These are phyloP conservation scores for Euclidium syriacum DNA, from an alignment of 345 rosid species.

Conservation along the genomic window DNA sequence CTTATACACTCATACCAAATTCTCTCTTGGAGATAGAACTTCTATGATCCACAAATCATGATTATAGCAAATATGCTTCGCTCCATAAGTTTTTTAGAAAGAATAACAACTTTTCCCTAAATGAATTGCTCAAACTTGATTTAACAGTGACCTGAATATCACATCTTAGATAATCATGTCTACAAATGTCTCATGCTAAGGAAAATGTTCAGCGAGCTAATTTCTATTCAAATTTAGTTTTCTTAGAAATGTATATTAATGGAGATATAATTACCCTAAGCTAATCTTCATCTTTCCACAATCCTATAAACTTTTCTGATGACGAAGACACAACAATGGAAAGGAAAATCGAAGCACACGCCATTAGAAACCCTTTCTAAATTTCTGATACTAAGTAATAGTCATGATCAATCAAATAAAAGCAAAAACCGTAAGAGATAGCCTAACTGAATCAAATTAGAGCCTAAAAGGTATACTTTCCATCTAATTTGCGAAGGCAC, in stretches of 20 bases:
- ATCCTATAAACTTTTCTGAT: not conserved
- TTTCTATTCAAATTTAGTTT: not conserved
- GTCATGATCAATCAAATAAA: not conserved
- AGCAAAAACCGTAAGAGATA: not conserved
- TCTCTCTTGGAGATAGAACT: not conserved
- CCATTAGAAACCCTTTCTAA: too few species aligned
- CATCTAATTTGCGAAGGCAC: not conserved
- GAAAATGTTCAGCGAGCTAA: not conserved
- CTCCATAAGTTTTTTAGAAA: not conserved
- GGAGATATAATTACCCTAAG: not conserved
- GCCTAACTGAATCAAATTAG: not conserved
- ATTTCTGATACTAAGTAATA: not conserved
- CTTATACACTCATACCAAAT: not conserved
- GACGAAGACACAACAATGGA: not conserved
- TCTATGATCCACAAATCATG: not conserved
- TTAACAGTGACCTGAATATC: not conserved
- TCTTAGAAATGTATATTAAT: not conserved
- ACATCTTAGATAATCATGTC: not conserved
- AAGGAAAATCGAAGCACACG: not conserved
- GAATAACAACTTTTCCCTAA: not conserved
- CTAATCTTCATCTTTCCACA: not conserved
- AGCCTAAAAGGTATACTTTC: not conserved
- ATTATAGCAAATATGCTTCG: not conserved
- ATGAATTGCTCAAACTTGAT: too few species aligned
- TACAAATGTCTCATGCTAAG: not conserved